Evolutionary conservation across 2,329 filamentous ascomycete species (phyloP), one percentile per base, ranked within the genome.

Genomic region (Ceratocystis variospora): DNA sequence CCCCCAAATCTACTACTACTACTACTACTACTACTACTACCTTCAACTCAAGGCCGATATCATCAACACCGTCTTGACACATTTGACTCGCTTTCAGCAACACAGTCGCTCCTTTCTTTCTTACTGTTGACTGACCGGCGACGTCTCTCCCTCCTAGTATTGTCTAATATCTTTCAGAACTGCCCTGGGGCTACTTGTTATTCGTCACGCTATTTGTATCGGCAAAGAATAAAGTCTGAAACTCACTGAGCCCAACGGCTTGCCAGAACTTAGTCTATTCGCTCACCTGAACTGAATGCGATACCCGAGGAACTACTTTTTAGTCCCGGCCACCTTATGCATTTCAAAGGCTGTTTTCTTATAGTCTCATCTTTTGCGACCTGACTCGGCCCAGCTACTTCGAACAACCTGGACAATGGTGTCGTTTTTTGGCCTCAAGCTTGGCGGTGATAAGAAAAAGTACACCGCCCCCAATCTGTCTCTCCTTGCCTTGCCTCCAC

Each of bases 371-470:
- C 17, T 22, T 28, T 28, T 57, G 22, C 28, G 12, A 57, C 53
- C 53, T 64, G 33, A 12, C 15, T 64, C n/a, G 53, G 31, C 8
- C 25, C 12, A 53, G 5, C 31, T 25, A 2, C 22, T 41, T 41
- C 8, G 1, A 33, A 68, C 48, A 22, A 50, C 17, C 73, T 17
- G 61, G 84, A 28, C 12, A 28, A 67, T 67, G 82, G 82, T 84
- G 25, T 83, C 82, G 1, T 82, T 84, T 69, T 83, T 84, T 69
- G 81, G 81, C 62, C 74, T 84, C 71, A 83, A 79, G 72, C 76
- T 83, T 68, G 80, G 81, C 62, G 77, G 77, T 70, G 80, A 81
- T 69, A 83, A 79, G 75, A 84, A 83, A 73, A 83, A 81, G 78
- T 79, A 75, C 77, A 80, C 10, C 37, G 77, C 73, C 71, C 57